These are phyloP conservation scores for Tetrahymena thermophila DNA, from an alignment of 73 alveolate genomes.

Conservation along the genomic window DNA sequence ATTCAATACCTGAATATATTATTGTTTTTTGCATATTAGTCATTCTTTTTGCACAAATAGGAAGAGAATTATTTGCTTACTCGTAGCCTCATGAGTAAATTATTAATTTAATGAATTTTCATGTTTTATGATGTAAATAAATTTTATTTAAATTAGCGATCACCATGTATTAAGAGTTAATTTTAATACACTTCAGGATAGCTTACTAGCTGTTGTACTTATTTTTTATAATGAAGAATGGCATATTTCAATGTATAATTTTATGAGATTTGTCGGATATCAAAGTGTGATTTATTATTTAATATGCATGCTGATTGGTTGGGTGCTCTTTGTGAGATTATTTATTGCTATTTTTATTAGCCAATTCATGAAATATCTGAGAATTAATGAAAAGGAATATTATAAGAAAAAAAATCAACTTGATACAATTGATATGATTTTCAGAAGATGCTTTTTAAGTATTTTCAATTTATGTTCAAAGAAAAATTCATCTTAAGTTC, in stretches of 20 bases:
- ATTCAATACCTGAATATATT: neutral
- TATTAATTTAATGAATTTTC: neutral
- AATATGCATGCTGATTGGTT: constrained; percentile 16
- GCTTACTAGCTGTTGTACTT: constrained; percentile 18
- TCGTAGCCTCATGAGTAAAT: neutral
- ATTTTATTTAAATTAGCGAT: neutral
- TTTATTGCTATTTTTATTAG: constrained; percentile 30
- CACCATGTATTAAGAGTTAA: neutral
- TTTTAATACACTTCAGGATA: constrained; percentile 19
- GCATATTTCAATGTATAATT: constrained; percentile 31
- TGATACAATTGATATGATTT: neutral
- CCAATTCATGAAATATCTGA: constrained; percentile 12
- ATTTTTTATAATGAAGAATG: constrained; percentile 41
- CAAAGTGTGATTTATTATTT: constrained; percentile 9
- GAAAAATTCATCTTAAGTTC: neutral
- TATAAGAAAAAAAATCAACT: neutral
- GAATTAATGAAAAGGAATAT: constrained; percentile 16
- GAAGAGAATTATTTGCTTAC: neutral
- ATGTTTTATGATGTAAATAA: neutral
- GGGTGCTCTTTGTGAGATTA: constrained; percentile 17
- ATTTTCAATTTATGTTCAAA: neutral
- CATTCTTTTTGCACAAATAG: neutral
- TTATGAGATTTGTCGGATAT: neutral
- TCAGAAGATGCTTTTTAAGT: neutral
- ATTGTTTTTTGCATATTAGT: neutral